phyloP scores from a whole-genome alignment of 2,329 filamentous ascomycete genomes.

The Alternaria dauci region DNA sequence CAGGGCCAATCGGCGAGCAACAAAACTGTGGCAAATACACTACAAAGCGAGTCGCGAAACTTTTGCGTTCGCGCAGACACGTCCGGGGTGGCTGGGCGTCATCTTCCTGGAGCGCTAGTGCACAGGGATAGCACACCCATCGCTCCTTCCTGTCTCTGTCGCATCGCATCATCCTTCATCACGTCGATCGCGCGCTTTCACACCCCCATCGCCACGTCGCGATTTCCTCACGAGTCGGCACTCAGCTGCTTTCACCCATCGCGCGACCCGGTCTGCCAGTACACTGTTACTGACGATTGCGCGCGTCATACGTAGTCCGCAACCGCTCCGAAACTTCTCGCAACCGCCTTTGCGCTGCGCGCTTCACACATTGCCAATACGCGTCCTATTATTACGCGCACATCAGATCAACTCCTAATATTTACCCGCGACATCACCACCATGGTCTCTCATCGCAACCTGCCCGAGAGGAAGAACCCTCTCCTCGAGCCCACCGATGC shows the following conservation, averaged over 20 bases:
- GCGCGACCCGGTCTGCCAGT: slow-evolving; percentile 18
- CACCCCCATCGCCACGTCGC: slow-evolving; percentile 17
- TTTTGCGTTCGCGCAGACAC: slow-evolving; percentile 15
- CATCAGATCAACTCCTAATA: neutral
- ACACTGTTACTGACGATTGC: slow-evolving; percentile 21
- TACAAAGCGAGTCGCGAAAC: slow-evolving; percentile 10
- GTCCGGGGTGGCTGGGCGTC: slow-evolving; percentile 21
- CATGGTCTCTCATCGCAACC: slow-evolving; percentile 54
- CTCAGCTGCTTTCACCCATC: slow-evolving; percentile 15
- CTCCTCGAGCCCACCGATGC: slow-evolving; percentile 69
- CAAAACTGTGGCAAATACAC: slow-evolving; percentile 3
- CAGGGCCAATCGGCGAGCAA: slow-evolving; percentile 23
- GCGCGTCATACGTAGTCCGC: slow-evolving; percentile 26
- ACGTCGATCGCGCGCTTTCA: slow-evolving; percentile 23
- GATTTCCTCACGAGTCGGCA: slow-evolving; percentile 6
- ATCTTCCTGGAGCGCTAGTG: slow-evolving; percentile 17
- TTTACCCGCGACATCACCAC: slow-evolving; percentile 16
- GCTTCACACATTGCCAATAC: slow-evolving; percentile 26
- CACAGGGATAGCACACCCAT: slow-evolving; percentile 25
- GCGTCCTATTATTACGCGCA: slow-evolving; percentile 24
- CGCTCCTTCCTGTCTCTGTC: slow-evolving; percentile 20
- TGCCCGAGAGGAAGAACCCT: slow-evolving; percentile 71
- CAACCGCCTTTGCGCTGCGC: slow-evolving; percentile 38
- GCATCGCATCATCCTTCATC: slow-evolving; percentile 24
- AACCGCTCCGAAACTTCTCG: slow-evolving; percentile 17